phyloP scores from a whole-genome alignment of 345 rosid species.

The Populus euphratica region DNA sequence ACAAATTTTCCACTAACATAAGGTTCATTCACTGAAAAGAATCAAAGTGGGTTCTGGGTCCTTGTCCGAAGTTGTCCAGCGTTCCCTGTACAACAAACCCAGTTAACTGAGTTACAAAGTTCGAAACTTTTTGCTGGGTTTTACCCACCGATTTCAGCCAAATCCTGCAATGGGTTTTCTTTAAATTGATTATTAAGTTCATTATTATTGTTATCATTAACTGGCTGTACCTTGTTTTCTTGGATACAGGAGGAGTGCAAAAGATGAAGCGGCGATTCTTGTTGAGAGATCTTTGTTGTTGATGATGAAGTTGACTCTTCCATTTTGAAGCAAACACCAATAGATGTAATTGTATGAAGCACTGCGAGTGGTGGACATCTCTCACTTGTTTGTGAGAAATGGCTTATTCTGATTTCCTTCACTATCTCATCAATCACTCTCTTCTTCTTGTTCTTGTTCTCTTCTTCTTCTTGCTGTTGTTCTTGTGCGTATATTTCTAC shows the following conservation, averaged over 20 bases:
- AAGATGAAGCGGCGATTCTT: constrained; percentile 54
- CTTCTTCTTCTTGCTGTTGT: constrained; percentile 27
- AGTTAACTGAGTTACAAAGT: constrained; percentile 9
- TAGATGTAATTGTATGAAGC: constrained; percentile 64
- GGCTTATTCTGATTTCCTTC: constrained; percentile 63
- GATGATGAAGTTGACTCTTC: constrained; percentile 29
- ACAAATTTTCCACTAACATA: neutral
- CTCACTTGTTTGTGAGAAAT: constrained; percentile 75
- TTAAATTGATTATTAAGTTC: neutral
- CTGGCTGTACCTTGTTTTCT: constrained; percentile 84
- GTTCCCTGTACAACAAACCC: constrained; percentile 28
- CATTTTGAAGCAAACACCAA: constrained; percentile 78
- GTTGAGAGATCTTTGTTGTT: constrained; percentile 34
- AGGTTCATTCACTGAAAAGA: constrained; percentile 20
- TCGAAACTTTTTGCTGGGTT: neutral
- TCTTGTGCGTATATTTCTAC: constrained; percentile 65
- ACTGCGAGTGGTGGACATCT: constrained; percentile 96
- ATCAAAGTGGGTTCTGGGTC: constrained; percentile 23
- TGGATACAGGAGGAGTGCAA: constrained; percentile 76
- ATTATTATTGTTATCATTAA: constrained; percentile 9
- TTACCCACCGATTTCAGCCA: neutral
- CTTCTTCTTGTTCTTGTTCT: constrained; percentile 26
- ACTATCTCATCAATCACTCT: constrained; percentile 47
- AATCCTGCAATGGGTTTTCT: neutral
- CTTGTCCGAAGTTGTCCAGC: constrained; percentile 32